These are phyloP conservation scores for Lolium rigidum DNA, from an alignment of 176 grass and related monocot species.

Conservation along the genomic window DNA sequence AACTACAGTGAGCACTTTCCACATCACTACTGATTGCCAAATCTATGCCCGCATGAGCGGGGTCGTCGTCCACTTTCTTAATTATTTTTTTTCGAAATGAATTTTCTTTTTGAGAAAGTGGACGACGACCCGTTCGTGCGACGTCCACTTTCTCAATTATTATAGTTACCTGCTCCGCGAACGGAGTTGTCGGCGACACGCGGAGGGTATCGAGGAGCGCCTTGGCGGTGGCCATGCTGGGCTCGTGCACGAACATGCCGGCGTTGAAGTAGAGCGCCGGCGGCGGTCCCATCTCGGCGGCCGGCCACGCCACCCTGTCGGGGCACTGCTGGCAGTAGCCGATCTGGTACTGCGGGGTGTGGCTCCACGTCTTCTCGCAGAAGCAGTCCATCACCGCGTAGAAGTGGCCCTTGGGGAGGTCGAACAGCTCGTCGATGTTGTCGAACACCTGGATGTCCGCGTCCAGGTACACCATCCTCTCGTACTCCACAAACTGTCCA, in stretches of 20 bases:
- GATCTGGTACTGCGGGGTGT: conserved; percentile 81
- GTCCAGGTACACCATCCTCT: conserved; percentile 91
- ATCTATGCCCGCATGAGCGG: not conserved
- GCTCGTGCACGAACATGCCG: conserved; percentile 92
- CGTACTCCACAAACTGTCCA: conserved; percentile 80
- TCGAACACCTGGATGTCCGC: conserved; percentile 92
- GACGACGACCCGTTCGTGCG: too few species aligned
- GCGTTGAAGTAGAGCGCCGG: conserved; percentile 95
- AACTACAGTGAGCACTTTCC: not conserved
- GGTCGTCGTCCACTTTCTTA: not conserved
- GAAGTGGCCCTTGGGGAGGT: conserved; percentile 69
- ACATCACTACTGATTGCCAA: not conserved
- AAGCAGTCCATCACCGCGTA: conserved; percentile 97
- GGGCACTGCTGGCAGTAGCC: conserved; percentile 92
- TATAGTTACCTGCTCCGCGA: conserved; percentile 71
- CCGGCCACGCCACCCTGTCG: conserved; percentile 74
- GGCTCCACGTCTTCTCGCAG: conserved; percentile 95
- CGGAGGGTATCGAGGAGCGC: conserved; percentile 59
- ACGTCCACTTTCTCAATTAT: not conserved
- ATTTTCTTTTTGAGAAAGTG: too few species aligned
- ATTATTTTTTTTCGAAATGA: too few species aligned
- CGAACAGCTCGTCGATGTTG: conserved; percentile 85
- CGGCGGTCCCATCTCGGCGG: conserved; percentile 68
- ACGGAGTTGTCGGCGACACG: conserved; percentile 58
- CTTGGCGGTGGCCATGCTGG: conserved; percentile 67